Evolutionary conservation across 2,329 filamentous ascomycete species (phyloP).

Genomic region (Neopestalotiopsis sp.): DNA sequence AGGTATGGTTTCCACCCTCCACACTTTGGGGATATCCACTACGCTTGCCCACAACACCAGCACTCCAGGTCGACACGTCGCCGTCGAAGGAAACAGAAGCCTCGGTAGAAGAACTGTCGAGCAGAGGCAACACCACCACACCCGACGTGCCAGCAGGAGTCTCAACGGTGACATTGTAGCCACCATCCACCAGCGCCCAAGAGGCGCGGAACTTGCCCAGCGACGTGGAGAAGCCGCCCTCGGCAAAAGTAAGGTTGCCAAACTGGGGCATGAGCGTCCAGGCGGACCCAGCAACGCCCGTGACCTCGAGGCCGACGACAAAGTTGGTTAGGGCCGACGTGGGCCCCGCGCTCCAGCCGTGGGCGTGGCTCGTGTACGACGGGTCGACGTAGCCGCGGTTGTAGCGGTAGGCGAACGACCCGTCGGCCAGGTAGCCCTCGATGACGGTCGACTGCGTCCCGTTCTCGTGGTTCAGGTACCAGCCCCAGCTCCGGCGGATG

Average conservation of each 20-base stretch:
- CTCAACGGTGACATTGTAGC: slow-evolving; percentile 14
- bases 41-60: background rate
- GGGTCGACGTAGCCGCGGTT: slow-evolving; percentile 57
- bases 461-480: slow-evolving; percentile 61
- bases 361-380: slow-evolving; percentile 52
- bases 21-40: background rate
- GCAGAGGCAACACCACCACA: slow-evolving; percentile 5
- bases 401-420: slow-evolving; percentile 61
- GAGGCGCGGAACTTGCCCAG: slow-evolving; percentile 42
- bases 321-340: slow-evolving; percentile 49
- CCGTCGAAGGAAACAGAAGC: slow-evolving; percentile 11
- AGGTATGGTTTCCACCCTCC: slow-evolving; percentile 13
- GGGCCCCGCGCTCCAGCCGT: slow-evolving; percentile 55
- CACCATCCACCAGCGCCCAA: slow-evolving; percentile 27
- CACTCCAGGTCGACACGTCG: slow-evolving; percentile 3
- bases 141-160: slow-evolving; percentile 10
- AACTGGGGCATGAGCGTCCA: slow-evolving; percentile 47
- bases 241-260: slow-evolving; percentile 41
- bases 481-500: slow-evolving; percentile 63
- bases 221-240: slow-evolving; percentile 45
- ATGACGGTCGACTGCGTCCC: slow-evolving; percentile 65
- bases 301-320: slow-evolving; percentile 47
- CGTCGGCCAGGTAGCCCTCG: slow-evolving; percentile 62
- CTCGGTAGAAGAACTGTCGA: background rate
- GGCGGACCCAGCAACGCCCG: slow-evolving; percentile 37